Base-by-base conservation (phyloP, 129 eudicot genomes). In the Flaveria linearis region DNA sequence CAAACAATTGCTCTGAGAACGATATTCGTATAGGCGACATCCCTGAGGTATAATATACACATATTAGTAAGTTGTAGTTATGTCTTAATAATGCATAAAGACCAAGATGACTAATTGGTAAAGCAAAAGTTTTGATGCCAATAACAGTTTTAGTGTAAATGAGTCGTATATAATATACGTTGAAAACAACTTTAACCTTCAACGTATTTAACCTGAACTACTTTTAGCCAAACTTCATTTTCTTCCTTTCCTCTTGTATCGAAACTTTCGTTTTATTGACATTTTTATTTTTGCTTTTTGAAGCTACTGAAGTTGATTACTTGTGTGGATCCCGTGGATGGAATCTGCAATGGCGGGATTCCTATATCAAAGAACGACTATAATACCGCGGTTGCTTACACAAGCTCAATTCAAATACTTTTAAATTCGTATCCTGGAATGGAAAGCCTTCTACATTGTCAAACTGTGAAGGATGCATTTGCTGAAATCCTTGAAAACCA, bases 381-480 rank as follows among this genome's bases (percentile, higher is more conserved):
- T 43, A 80, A 64, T 15, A 71, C 73, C 5, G 80, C 85, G 1
- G 85, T 84, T 73, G 92, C 89, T 20, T 92, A 92, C 82, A 80
- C 93, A 33, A 81, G 80, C 50, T 86, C 98, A 6, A 82, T 90
- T 45, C 90, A 92, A 60, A 86, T 66, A n/a, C 78, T 92, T 42
- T 20, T 92, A 13, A 80, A 90, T 51, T 84, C 83, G 0, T 92
- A 90, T 56, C 98, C 98, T 0, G 85, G 85, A 11, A 84, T 90
- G 92, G 90, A 92, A 68, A 75, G 86, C 80, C 87, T 92, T 26
- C 86, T 88, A n/a, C 84, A 92, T 2, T 92, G 98, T 74, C 90
- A 83, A 64, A 83, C 86, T 64, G 94, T 92, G 39, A 84, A 82
- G 65, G 79, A 88, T 67, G 93, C 96, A 5, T 85, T 90, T 42